Base-by-base conservation (phyloP, 345 rosid species). In the Microthlaspi erraticum region DNA sequence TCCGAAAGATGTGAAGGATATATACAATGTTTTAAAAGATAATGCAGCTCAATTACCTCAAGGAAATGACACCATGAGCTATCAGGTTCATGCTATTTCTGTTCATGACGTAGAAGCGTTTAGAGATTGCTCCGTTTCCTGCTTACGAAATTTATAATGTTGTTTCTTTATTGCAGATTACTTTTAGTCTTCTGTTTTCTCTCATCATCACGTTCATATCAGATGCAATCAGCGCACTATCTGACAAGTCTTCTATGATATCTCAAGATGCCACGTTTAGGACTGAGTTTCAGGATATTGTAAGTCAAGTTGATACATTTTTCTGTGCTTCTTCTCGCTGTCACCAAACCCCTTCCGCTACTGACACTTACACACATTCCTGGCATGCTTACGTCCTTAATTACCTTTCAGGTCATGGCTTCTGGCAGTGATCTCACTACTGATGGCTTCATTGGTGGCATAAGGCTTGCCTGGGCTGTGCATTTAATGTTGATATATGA, bases 391-490 rank as follows among this genome's bases (percentile, higher is more conserved):
- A 60, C 58, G 16, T 23, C 70, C 75, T 16, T 16, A 65, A 81
- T 71, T 73, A 64, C 70, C 37, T 70, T 82, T 59, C 82, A 91
- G 98, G 92, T 93, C 79, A 83, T 87, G 86, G 80, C 86, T 65
- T 46, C 78, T 2, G 86, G 81, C 78, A 89, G 74, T 72, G 78
- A 88, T 78, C 80, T 75, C 61, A 73, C 43, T 57, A 81, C 79
- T 65, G 94, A 93, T 81, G 87, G 92, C 74, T 88, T 91, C 81
- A 77, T 87, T 53, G 91, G 88, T 67, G 84, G 89, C 18, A 75
- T 86, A 80, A 84, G 94, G 78, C 90, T 93, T 80, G 94, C 92
- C 62, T 93, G 97, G 97, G 84, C 83, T 77, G 94, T 89, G 49
- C 94, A 88, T 85, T 78, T 89, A 83, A 85, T 93, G 89, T 59